Conservation (phyloP, 176 grass and related monocot species). For the Eleusine coracana region DNA sequence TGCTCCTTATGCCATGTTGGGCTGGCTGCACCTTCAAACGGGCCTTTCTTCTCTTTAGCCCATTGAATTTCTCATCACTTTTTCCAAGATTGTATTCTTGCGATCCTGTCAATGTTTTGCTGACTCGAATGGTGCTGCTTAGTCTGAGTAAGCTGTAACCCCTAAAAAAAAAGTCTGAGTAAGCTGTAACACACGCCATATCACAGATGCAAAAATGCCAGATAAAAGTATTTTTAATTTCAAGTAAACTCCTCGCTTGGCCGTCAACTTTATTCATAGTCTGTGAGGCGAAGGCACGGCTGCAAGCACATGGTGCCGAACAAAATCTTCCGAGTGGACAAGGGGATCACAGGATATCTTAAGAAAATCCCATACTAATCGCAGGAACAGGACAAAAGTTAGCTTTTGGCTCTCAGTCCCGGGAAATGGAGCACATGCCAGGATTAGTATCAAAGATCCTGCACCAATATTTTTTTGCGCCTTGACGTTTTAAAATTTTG, state of each 20-base stretch:
- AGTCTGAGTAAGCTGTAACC: background rate
- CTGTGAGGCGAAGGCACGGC: background rate
- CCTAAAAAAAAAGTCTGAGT: too few species aligned
- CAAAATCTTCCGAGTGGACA: conserved; percentile 15
- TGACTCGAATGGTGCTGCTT: background rate
- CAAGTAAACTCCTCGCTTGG: background rate
- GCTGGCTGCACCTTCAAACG: background rate
- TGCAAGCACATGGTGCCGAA: background rate
- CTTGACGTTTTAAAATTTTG: background rate
- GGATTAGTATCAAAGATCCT: conserved; percentile 17
- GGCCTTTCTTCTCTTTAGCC: background rate
- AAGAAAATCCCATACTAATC: conserved; percentile 30
- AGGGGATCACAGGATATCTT: conserved; percentile 40
- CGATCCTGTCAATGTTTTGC: background rate
- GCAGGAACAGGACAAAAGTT: conserved; percentile 39
- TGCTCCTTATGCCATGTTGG: background rate
- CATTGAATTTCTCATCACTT: background rate
- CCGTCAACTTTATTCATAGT: conserved; percentile 4
- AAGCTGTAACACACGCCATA: background rate
- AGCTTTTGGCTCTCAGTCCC: conserved; percentile 32
- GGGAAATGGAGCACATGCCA: conserved; percentile 38
- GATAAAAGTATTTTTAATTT: background rate
- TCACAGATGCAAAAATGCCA: background rate
- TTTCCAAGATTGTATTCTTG: background rate
- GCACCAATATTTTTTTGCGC: background rate